phyloP scores from a whole-genome alignment of 768 basidiomycete genomes.

The Suillus occidentalis region DNA sequence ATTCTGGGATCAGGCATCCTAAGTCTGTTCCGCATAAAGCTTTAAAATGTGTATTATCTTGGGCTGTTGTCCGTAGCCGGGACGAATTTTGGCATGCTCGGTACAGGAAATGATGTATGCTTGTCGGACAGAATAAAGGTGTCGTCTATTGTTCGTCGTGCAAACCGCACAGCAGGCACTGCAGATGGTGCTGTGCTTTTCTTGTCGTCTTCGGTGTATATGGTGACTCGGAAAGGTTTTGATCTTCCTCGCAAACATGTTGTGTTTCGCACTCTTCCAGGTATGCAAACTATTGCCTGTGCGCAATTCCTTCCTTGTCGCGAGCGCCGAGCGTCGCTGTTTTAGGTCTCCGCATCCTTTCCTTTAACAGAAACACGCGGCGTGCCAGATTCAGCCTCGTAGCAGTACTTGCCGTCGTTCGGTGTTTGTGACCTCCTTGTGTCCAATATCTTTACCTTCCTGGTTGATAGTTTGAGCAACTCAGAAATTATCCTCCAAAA shows the following conservation, averaged over 20 bases:
- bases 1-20: conserved; percentile 47
- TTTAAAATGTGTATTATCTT: too few species aligned
- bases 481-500: conserved; percentile 59
- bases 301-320: conserved; percentile 61
- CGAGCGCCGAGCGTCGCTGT: conserved; percentile 54
- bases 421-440: conserved; percentile 72
- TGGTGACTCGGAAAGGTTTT: conserved; percentile 67
- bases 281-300: conserved; percentile 36
- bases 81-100: too few species aligned
- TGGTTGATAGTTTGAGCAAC: conserved; percentile 62
- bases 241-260: conserved; percentile 75
- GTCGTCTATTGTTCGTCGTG: conserved; percentile 85
- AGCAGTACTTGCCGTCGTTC: conserved; percentile 63
- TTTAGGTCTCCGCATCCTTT: conserved; percentile 70
- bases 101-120: too few species aligned
- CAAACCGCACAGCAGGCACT: conserved; percentile 63
- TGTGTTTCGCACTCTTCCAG: not conserved
- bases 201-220: conserved; percentile 67
- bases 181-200: conserved; percentile 77
- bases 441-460: conserved; percentile 59
- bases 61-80: too few species aligned
- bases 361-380: conserved; percentile 56
- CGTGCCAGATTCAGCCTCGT: conserved; percentile 69
- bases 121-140: conserved; percentile 61
- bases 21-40: too few species aligned